Conservation (phyloP, 2,329 filamentous ascomycete species). For the Dichotomopilus funicola region DNA sequence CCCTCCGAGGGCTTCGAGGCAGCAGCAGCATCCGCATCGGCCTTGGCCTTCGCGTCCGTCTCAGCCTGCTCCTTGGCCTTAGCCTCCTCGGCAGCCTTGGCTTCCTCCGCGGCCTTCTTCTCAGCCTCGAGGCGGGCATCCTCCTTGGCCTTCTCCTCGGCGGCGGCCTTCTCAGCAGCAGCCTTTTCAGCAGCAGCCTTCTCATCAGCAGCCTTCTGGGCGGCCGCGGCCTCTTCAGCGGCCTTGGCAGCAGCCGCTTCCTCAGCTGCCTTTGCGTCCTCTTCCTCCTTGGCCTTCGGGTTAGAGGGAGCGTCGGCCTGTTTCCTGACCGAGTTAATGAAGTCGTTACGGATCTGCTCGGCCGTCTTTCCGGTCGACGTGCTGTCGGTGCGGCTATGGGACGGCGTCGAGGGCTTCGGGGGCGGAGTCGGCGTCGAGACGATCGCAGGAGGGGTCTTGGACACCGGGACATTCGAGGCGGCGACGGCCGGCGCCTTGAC, state of each 20-base stretch:
- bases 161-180: conserved; percentile 25
- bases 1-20: conserved; percentile 26
- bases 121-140: conserved; percentile 24
- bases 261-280: conserved; percentile 17
- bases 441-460: conserved; percentile 63
- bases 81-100: conserved; percentile 25
- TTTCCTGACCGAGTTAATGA: conserved; percentile 69
- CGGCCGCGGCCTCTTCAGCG: conserved; percentile 26
- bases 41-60: conserved; percentile 24
- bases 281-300: conserved; percentile 14
- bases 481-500: conserved; percentile 53
- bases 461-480: conserved; percentile 45
- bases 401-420: conserved; percentile 63
- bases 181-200: conserved; percentile 23
- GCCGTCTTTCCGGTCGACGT: conserved; percentile 60
- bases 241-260: conserved; percentile 30
- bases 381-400: conserved; percentile 67
- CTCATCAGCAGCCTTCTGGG: conserved; percentile 28
- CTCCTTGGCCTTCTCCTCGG: conserved; percentile 28
- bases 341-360: conserved; percentile 77
- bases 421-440: conserved; percentile 74
- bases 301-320: conserved; percentile 35
- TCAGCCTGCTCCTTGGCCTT: conserved; percentile 30
- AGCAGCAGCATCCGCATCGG: conserved; percentile 29
- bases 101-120: conserved; percentile 20